These are phyloP conservation scores for Acacia confusa DNA, from an alignment of 306 rosid genomes.

Conservation along the genomic window DNA sequence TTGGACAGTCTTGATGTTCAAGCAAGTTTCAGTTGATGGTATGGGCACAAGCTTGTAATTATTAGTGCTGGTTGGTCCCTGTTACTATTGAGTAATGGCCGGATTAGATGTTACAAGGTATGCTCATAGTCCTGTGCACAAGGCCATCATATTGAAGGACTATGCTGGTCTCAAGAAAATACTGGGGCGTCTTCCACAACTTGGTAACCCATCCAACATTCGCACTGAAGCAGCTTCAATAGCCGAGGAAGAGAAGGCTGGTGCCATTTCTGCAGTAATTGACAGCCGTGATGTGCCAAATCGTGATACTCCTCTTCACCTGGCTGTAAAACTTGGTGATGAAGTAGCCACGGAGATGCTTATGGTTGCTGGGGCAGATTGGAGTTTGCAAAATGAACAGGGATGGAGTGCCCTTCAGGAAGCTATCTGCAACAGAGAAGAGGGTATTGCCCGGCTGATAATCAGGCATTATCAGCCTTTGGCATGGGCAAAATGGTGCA, in stretches of 20 bases:
- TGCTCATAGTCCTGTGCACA: conserved; percentile 91
- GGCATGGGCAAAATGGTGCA: conserved; percentile 99
- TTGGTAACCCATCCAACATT: conserved; percentile 68
- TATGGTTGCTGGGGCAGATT: conserved; percentile 95
- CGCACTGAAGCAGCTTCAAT: conserved; percentile 62
- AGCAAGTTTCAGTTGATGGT: conserved; percentile 31
- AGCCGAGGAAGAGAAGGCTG: conserved; percentile 91
- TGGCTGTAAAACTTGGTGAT: conserved; percentile 90
- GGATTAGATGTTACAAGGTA: conserved; percentile 68
- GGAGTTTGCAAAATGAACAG: conserved; percentile 98
- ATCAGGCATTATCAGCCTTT: conserved; percentile 92
- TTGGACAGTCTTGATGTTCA: conserved; percentile 17
- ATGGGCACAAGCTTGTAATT: conserved; percentile 36
- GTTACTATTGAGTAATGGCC: conserved; percentile 66
- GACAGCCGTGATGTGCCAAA: conserved; percentile 90
- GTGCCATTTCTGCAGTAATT: conserved; percentile 68
- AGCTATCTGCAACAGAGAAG: conserved; percentile 89
- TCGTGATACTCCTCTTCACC: conserved; percentile 90
- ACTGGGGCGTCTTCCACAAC: conserved; percentile 62
- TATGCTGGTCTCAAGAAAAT: conserved; percentile 67
- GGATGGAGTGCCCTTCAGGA: conserved; percentile 99
- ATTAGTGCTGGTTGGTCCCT: conserved; percentile 43
- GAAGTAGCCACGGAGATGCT: conserved; percentile 79
- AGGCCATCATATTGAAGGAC: conserved; percentile 76
- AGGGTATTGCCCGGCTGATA: conserved; percentile 75